Conservation (phyloP, 139 green algal genomes). For the Haematococcus lacustris region DNA sequence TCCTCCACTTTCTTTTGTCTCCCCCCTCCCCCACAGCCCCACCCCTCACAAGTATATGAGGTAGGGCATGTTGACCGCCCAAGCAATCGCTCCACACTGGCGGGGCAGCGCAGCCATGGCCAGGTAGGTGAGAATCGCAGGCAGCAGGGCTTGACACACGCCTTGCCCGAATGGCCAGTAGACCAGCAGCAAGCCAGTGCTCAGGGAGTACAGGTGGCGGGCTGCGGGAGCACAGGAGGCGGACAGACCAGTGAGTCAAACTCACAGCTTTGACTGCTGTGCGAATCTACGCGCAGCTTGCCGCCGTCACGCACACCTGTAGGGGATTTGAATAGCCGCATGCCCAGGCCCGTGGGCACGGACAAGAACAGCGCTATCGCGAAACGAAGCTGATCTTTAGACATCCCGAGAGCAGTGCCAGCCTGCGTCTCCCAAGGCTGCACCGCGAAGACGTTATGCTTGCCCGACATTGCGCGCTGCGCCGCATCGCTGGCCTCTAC, state of each 20-base stretch:
- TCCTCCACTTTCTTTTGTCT: too few species aligned
- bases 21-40: too few species aligned
- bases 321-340: constrained; percentile 23
- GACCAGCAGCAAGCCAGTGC: constrained; percentile 54
- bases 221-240: constrained; percentile 24
- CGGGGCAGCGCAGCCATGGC: constrained; percentile 47
- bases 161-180: constrained; percentile 77
- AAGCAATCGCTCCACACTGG: constrained; percentile 49
- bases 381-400: constrained; percentile 42
- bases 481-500: too few species aligned
- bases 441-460: not conserved
- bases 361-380: constrained; percentile 38
- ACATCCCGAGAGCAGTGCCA: not conserved
- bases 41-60: constrained; percentile 48
- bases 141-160: constrained; percentile 43
- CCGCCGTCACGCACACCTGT: constrained; percentile 19
- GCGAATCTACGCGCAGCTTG: not conserved
- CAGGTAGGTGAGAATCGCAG: constrained; percentile 48
- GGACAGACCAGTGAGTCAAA: not conserved
- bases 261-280: not conserved
- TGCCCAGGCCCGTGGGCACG: constrained; percentile 22
- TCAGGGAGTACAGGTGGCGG: constrained; percentile 53
- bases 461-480: not conserved
- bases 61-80: constrained; percentile 69
- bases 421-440: not conserved